phyloP scores from a whole-genome alignment of 495 filamentous ascomycete species.

The Amphirosellinia nigrospora region DNA sequence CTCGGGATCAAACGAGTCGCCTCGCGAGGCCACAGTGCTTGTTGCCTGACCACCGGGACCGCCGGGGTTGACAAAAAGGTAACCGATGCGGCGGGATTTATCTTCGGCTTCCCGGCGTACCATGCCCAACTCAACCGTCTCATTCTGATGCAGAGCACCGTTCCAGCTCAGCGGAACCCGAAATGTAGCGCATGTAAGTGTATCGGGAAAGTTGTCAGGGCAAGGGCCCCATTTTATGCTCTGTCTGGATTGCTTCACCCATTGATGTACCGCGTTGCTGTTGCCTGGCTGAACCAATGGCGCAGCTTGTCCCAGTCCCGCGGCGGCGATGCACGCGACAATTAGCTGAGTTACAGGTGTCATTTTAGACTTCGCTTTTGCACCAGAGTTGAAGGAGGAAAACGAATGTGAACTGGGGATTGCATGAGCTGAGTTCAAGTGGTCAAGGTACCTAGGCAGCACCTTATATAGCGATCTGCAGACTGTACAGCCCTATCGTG shows the following conservation, averaged over 20 bases:
- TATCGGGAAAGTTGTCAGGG: constrained; percentile 27
- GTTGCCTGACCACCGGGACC: constrained; percentile 43
- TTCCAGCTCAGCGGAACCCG: constrained; percentile 38
- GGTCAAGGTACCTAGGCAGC: neutral
- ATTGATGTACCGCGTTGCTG: neutral
- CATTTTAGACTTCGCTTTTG: neutral
- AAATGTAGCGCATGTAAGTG: constrained; percentile 33
- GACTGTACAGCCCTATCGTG: neutral
- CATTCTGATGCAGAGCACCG: neutral
- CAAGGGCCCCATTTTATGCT: constrained; percentile 37
- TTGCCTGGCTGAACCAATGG: neutral
- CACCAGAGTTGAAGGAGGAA: neutral
- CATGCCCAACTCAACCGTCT: constrained; percentile 38
- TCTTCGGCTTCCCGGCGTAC: constrained; percentile 36
- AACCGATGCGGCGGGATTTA: constrained; percentile 39
- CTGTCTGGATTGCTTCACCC: constrained; percentile 23
- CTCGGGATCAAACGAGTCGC: constrained; percentile 30
- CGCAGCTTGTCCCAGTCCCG: constrained; percentile 11
- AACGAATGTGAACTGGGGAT: neutral
- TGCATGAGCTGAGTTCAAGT: neutral
- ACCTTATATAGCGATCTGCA: constrained; percentile 13
- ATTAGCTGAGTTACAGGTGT: constrained; percentile 3
- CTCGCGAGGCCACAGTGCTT: constrained; percentile 21
- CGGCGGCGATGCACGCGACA: constrained; percentile 7
- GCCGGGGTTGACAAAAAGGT: constrained; percentile 48